phyloP scores from a whole-genome alignment of 2,329 filamentous ascomycete species.

The Neopestalotiopsis sp. region DNA sequence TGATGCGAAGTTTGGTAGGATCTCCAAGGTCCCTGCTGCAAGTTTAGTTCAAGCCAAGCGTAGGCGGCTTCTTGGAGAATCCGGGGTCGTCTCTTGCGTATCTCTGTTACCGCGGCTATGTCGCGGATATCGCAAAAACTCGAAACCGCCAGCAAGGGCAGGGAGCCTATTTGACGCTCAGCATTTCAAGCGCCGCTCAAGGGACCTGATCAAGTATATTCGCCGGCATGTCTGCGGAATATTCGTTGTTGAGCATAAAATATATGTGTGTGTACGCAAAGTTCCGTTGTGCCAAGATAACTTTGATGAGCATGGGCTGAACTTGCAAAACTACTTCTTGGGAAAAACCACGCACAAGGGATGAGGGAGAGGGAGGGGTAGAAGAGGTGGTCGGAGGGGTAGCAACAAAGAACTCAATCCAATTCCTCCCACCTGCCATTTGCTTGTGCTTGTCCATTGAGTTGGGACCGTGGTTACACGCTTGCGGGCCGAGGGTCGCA shows the following conservation, averaged over 20 bases:
- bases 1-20: not conserved
- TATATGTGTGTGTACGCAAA: not conserved
- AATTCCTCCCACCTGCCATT: not conserved
- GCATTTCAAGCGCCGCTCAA: not conserved
- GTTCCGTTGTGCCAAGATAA: not conserved
- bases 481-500: not conserved
- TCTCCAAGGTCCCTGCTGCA: not conserved
- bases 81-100: not conserved
- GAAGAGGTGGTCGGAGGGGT: not conserved
- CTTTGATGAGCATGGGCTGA: not conserved
- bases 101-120: not conserved
- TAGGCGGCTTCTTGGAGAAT: not conserved
- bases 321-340: not conserved
- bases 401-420: not conserved
- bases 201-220: not conserved
- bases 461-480: not conserved
- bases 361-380: not conserved
- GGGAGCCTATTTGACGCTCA: not conserved
- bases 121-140: not conserved
- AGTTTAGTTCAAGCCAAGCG: not conserved
- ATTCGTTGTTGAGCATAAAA: not conserved
- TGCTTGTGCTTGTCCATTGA: not conserved
- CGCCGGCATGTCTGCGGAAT: not conserved
- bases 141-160: not conserved
- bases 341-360: not conserved